These are phyloP conservation scores for Bonia amplexicaulis DNA, from an alignment of 176 grass and related monocot genomes.

Conservation along the genomic window DNA sequence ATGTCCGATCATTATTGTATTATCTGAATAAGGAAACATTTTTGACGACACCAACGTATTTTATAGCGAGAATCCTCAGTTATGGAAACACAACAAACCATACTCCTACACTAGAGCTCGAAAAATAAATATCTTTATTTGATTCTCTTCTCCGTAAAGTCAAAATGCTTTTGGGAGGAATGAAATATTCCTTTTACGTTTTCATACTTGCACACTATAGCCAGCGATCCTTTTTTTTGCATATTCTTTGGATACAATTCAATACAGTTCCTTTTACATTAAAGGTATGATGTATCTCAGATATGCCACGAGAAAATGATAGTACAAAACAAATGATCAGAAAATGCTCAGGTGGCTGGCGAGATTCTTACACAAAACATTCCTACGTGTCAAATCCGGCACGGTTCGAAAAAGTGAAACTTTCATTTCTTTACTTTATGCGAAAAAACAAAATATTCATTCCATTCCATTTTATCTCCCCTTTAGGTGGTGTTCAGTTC, in stretches of 20 bases:
- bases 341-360: background rate
- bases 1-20: background rate
- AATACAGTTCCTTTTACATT: background rate
- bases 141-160: background rate
- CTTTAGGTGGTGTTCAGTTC: too few species aligned
- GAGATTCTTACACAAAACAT: background rate
- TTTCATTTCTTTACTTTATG: constrained; percentile 4
- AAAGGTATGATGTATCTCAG: background rate
- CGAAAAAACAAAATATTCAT: constrained; percentile 3
- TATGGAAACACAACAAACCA: background rate
- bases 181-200: too few species aligned
- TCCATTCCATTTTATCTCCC: background rate
- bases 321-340: background rate
- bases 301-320: background rate
- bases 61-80: background rate
- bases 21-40: background rate
- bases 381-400: background rate
- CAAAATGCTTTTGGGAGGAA: background rate
- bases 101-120: background rate
- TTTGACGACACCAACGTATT: background rate
- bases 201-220: background rate
- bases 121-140: background rate
- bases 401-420: background rate
- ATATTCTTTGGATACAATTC: background rate
- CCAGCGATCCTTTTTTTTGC: background rate